These are phyloP conservation scores for Coniella lustricola DNA, from an alignment of 2,329 filamentous ascomycete species.

Conservation along the genomic window DNA sequence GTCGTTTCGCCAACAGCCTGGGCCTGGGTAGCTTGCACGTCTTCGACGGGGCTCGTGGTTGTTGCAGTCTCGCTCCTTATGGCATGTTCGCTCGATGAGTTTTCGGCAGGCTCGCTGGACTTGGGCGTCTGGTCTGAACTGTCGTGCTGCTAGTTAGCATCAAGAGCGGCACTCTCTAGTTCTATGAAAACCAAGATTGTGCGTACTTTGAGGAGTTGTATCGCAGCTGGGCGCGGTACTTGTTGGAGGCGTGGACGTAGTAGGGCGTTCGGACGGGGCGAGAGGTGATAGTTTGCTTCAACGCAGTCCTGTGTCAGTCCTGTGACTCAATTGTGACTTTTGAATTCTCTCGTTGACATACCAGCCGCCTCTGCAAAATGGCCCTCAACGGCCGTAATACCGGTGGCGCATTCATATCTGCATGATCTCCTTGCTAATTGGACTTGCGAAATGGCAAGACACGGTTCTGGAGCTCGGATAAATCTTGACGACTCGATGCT, in stretches of 20 bases:
- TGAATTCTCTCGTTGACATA: slow-evolving; percentile 11
- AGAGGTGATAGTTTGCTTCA: slow-evolving; percentile 20
- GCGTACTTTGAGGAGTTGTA: slow-evolving; percentile 14
- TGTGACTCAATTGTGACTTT: background rate
- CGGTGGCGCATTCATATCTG: slow-evolving; percentile 28
- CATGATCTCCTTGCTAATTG: slow-evolving; percentile 12
- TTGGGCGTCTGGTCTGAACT: slow-evolving; percentile 7
- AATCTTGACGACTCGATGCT: slow-evolving; percentile 8
- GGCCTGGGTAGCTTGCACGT: background rate
- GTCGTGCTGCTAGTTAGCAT: background rate
- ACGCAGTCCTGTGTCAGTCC: slow-evolving; percentile 7
- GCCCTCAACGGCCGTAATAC: slow-evolving; percentile 30
- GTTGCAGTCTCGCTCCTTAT: background rate
- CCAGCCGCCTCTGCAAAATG: slow-evolving; percentile 24
- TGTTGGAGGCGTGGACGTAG: slow-evolving; percentile 12
- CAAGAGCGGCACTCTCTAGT: background rate
- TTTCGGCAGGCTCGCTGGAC: slow-evolving; percentile 2
- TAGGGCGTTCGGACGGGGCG: slow-evolving; percentile 9
- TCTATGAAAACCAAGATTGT: background rate
- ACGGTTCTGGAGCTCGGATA: slow-evolving; percentile 9
- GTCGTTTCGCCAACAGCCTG: slow-evolving; percentile 1
- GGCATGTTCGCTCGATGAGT: slow-evolving; percentile 1
- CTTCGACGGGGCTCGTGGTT: background rate
- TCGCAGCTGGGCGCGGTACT: slow-evolving; percentile 10
- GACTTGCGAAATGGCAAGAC: slow-evolving; percentile 1